Conservation (phyloP, 345 rosid species). For the Aquilaria sinensis region DNA sequence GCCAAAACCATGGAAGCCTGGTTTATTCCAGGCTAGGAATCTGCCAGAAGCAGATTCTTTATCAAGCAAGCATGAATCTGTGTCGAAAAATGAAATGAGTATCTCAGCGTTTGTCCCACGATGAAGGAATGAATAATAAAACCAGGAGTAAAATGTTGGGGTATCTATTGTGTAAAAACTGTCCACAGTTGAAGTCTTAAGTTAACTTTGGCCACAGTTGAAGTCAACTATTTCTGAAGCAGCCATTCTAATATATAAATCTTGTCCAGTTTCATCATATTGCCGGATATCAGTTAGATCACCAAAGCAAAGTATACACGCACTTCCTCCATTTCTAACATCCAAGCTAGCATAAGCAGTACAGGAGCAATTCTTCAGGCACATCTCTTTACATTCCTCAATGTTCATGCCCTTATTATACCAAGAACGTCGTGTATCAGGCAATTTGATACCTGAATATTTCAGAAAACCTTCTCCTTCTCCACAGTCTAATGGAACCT, state of each 20-base stretch:
- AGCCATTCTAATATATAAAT: constrained; percentile 29
- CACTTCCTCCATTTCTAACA: constrained; percentile 30
- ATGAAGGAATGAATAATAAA: too few relatives aligned
- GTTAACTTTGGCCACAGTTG: too few relatives aligned
- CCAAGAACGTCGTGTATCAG: constrained; percentile 28
- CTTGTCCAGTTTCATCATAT: constrained; percentile 26
- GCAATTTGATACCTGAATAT: constrained; percentile 28
- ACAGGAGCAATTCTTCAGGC: too few relatives aligned
- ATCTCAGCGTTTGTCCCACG: too few relatives aligned
- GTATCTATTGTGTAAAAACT: too few relatives aligned
- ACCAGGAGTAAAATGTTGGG: too few relatives aligned
- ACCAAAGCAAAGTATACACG: constrained; percentile 38
- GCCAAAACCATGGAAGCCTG: too few relatives aligned
- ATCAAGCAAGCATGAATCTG: too few relatives aligned
- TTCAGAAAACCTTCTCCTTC: constrained; percentile 24
- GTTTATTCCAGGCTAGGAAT: too few relatives aligned
- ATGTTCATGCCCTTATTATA: constrained; percentile 15
- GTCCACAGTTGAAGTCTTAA: too few relatives aligned
- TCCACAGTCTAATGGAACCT: constrained; percentile 17
- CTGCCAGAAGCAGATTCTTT: too few relatives aligned
- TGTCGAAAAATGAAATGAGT: too few relatives aligned
- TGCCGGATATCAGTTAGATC: constrained; percentile 34
- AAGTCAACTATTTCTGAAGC: constrained; percentile 21
- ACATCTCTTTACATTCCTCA: neutral
- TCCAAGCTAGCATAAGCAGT: constrained; percentile 7